A percentile compares a stretch with the other conserved stretches of the same genome.
Evolutionary conservation across 805 yeast genomes (phyloP).

Genomic region (Saccharomycopsis javanensis): DNA sequence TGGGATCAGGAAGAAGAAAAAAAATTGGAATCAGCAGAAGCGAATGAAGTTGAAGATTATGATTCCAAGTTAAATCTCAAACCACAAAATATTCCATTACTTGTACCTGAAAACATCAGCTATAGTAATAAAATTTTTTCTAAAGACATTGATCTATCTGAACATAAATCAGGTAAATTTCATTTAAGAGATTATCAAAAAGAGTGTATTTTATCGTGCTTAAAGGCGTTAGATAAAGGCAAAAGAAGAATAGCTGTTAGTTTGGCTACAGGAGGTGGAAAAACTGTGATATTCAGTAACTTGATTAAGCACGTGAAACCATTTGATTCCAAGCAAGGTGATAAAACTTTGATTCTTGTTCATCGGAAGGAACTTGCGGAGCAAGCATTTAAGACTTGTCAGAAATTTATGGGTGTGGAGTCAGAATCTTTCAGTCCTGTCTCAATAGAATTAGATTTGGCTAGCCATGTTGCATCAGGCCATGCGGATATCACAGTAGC

Average conservation of each 20-base stretch:
- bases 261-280: constrained; percentile 92
- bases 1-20: not conserved
- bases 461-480: constrained; percentile 29
- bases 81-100: not conserved
- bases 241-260: constrained; percentile 63
- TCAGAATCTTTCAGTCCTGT: constrained; percentile 26
- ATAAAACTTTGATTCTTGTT: constrained; percentile 50
- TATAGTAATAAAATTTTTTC: not conserved
- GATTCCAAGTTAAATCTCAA: not conserved
- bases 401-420: constrained; percentile 38
- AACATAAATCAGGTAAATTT: not conserved
- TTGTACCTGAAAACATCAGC: not conserved
- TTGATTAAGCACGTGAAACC: constrained; percentile 33
- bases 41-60: not conserved
- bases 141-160: not conserved
- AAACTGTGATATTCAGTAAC: constrained; percentile 68
- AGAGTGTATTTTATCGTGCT: constrained; percentile 53
- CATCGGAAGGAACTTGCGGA: constrained; percentile 71
- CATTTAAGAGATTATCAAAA: constrained; percentile 47
- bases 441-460: constrained; percentile 59
- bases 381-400: constrained; percentile 53
- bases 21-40: not conserved
- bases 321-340: constrained; percentile 5
- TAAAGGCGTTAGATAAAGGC: constrained; percentile 38
- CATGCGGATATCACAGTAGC: constrained; percentile 63